Evolutionary conservation across 2,329 filamentous ascomycete genomes (phyloP).

Genomic region (Cucurbitaria berberidis): DNA sequence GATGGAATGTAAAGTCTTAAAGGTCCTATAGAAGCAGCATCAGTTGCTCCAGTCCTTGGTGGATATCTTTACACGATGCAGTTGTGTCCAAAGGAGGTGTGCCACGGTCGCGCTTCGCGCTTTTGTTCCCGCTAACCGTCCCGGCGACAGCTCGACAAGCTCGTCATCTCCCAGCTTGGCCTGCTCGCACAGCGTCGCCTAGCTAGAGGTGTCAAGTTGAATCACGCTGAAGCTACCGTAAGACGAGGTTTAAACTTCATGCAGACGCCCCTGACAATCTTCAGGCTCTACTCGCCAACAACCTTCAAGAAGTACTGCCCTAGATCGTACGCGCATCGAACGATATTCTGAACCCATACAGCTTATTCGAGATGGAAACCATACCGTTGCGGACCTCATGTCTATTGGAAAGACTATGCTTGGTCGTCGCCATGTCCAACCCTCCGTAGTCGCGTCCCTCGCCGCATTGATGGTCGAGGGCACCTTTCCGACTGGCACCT

Average conservation of each 20-base stretch:
- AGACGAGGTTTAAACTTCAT: slow-evolving; percentile 9
- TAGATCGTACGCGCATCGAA: slow-evolving; percentile 5
- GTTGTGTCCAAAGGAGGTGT: slow-evolving; percentile 48
- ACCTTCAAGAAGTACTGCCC: slow-evolving; percentile 76
- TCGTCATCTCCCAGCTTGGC: slow-evolving; percentile 88
- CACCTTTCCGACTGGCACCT: slow-evolving; percentile 88
- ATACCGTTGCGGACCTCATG: slow-evolving; percentile 94
- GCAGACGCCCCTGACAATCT: slow-evolving; percentile 33
- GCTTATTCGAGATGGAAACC: slow-evolving; percentile 94
- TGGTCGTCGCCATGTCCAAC: slow-evolving; percentile 87
- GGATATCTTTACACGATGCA: slow-evolving; percentile 33
- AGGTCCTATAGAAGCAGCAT: background rate
- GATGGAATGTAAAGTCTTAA: background rate
- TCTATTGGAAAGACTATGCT: slow-evolving; percentile 88
- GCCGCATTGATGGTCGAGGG: slow-evolving; percentile 91
- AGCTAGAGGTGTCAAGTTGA: slow-evolving; percentile 84
- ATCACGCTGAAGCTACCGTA: slow-evolving; percentile 87
- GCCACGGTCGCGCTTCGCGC: background rate
- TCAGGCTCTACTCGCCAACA: slow-evolving; percentile 81
- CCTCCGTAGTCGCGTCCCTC: slow-evolving; percentile 78
- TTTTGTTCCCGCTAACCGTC: slow-evolving; percentile 29
- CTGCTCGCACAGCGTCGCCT: slow-evolving; percentile 85
- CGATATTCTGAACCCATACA: slow-evolving; percentile 45
- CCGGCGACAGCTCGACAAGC: slow-evolving; percentile 83
- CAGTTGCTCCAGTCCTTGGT: slow-evolving; percentile 1